Evolutionary conservation across 176 grass and related monocot species (phyloP).

Genomic region (Bonia amplexicaulis): DNA sequence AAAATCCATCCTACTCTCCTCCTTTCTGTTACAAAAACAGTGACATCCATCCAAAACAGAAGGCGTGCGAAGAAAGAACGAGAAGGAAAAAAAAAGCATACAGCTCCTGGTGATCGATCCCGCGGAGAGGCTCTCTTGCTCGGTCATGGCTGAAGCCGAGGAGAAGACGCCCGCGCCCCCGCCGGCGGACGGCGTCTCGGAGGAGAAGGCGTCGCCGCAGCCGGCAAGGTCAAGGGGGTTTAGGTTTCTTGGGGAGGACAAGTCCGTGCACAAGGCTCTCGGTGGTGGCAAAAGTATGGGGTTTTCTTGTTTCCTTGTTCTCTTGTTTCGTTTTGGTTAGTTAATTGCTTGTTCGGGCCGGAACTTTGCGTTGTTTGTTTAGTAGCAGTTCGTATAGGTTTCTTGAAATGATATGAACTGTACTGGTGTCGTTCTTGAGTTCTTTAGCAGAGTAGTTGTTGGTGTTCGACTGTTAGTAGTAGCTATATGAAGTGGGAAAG

Average conservation of each 20-base stretch:
- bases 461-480: not conserved
- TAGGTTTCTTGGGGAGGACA: conserved; percentile 58
- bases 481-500: not conserved
- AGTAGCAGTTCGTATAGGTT: not conserved
- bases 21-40: not conserved
- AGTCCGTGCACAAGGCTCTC: conserved; percentile 66
- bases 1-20: no score
- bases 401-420: not conserved
- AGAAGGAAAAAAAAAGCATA: not conserved
- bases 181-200: conserved; percentile 31
- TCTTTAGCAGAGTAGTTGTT: not conserved
- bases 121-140: not conserved
- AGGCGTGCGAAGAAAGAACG: not conserved
- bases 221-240: conserved; percentile 29
- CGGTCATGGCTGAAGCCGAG: conserved; percentile 31
- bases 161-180: conserved; percentile 11
- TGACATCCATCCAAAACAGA: not conserved
- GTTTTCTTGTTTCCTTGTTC: not conserved
- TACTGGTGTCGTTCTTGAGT: not conserved
- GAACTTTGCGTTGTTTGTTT: not conserved
- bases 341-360: not conserved
- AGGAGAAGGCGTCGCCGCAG: conserved; percentile 18
- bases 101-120: not conserved
- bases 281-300: conserved; percentile 72
- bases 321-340: not conserved